phyloP scores from a whole-genome alignment of 225 moss, liverwort and hornwort genomes.

The Climacium dendroides region DNA sequence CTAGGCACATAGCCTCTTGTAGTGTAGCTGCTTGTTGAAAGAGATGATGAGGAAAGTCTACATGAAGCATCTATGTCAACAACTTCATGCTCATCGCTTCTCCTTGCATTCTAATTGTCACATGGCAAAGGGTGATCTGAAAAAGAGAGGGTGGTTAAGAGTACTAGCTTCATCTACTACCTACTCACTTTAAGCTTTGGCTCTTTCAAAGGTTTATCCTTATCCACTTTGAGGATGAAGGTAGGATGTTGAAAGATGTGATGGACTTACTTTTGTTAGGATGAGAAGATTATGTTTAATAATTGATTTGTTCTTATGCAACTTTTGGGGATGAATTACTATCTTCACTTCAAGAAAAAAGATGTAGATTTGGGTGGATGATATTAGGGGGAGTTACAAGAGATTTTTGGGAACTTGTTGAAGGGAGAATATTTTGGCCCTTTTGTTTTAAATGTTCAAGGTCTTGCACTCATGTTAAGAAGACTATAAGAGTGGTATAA shows the following conservation, averaged over 20 bases:
- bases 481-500: no score
- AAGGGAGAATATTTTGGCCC: not conserved
- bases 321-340: not conserved
- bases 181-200: no score
- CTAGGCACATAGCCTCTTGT: not conserved
- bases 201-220: not conserved
- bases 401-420: rapidly evolving
- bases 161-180: not conserved
- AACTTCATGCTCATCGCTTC: not conserved
- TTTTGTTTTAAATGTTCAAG: not conserved
- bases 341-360: not conserved
- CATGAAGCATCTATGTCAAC: not conserved
- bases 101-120: not conserved
- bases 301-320: rapidly evolving
- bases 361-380: not conserved
- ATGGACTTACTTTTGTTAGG: not conserved
- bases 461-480: rapidly evolving
- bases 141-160: not conserved
- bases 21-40: not conserved
- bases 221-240: not conserved
- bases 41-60: not conserved
- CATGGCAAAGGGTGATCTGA: rapidly evolving
- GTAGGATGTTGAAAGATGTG: not conserved
- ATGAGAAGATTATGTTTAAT: not conserved
- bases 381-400: not conserved